phyloP scores from a whole-genome alignment of 2,329 filamentous ascomycete genomes.

The Trichophyton mentagrophytes region DNA sequence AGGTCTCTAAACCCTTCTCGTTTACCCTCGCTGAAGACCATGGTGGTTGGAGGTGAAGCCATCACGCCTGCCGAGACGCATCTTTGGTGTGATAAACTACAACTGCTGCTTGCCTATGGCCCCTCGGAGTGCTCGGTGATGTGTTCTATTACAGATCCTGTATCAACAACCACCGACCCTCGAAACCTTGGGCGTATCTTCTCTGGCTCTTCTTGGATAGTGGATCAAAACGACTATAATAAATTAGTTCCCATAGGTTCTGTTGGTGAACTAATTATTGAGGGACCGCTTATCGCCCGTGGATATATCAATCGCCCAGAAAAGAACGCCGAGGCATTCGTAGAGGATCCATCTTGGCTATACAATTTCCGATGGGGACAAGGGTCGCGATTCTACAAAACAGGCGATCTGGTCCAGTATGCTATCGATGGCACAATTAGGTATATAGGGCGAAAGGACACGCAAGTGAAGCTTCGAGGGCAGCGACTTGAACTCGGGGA shows the following conservation, averaged over 20 bases:
- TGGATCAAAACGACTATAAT: conserved; percentile 14
- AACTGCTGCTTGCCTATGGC: conserved; percentile 28
- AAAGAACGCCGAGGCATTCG: conserved; percentile 14
- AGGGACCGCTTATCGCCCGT: conserved; percentile 25
- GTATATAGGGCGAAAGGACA: conserved; percentile 64
- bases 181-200: conserved; percentile 11
- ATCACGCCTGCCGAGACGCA: conserved; percentile 15
- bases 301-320: conserved; percentile 23
- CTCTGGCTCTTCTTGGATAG: conserved; percentile 16
- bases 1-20: conserved; percentile 24
- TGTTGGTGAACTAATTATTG: conserved; percentile 31
- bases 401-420: conserved; percentile 68
- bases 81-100: conserved; percentile 18
- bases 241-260: conserved; percentile 22
- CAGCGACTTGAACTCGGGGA: conserved; percentile 76
- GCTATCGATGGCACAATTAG: conserved; percentile 56
- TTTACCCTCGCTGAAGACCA: conserved; percentile 25
- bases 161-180: neutral
- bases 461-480: conserved; percentile 73
- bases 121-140: conserved; percentile 9
- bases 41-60: conserved; percentile 24
- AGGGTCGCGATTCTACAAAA: conserved; percentile 52
- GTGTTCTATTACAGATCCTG: neutral
- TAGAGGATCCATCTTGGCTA: conserved; percentile 16
- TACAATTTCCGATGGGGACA: neutral